Evolutionary conservation across 2,329 filamentous ascomycete genomes (phyloP).

Genomic region (Exophiala lecanii-corni): DNA sequence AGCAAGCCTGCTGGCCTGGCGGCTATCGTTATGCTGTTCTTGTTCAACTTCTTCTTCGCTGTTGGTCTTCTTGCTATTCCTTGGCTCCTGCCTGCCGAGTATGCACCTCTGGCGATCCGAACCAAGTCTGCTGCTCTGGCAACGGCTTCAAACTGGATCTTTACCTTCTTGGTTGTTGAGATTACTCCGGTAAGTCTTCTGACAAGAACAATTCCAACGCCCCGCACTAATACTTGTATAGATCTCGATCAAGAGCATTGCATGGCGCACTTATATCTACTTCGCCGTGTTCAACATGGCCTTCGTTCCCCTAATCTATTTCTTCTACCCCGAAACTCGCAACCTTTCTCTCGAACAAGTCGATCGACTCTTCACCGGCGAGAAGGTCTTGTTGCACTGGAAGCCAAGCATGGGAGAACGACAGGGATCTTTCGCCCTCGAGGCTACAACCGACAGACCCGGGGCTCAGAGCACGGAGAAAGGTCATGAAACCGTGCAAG

Average conservation of each 20-base stretch:
- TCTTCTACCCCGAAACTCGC: conserved; percentile 61
- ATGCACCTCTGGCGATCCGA: conserved; percentile 46
- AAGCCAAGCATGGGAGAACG: background rate
- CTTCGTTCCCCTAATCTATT: conserved; percentile 30
- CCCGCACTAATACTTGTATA: background rate
- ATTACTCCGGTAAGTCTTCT: conserved; percentile 45
- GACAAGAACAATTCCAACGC: background rate
- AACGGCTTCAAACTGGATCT: conserved; percentile 50
- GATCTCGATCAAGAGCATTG: conserved; percentile 25
- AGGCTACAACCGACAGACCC: background rate
- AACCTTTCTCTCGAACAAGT: conserved; percentile 73
- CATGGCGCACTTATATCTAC: conserved; percentile 20
- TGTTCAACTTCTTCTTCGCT: conserved; percentile 60
- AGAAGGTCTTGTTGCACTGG: background rate
- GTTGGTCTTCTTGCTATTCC: conserved; percentile 32
- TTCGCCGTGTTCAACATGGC: conserved; percentile 11
- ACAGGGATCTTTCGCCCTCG: background rate
- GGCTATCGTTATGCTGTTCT: conserved; percentile 53
- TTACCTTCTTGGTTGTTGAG: conserved; percentile 64
- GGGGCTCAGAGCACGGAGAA: conserved; percentile 1
- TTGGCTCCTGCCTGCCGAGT: conserved; percentile 41
- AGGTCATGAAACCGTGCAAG: no score
- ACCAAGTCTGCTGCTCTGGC: conserved; percentile 39
- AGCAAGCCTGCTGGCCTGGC: conserved; percentile 38
- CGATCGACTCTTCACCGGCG: background rate